Conservation (phyloP, 192 early-diverging fungal species). For the Pilaira anomala region DNA sequence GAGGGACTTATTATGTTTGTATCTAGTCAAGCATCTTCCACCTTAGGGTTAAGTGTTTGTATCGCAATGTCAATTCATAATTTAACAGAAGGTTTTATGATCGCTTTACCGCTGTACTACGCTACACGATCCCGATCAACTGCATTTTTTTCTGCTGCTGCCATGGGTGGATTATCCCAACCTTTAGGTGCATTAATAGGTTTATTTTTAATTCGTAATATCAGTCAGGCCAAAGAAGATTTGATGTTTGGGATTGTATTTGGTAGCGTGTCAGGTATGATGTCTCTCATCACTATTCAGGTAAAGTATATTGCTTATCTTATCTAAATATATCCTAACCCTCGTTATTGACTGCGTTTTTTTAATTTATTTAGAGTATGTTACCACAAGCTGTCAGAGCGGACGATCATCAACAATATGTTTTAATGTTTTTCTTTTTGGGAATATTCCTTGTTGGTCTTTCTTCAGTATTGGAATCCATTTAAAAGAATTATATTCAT, state of each 20-base stretch:
- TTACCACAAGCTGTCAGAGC: slow-evolving; percentile 24
- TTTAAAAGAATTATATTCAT: background rate
- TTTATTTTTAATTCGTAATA: slow-evolving; percentile 35
- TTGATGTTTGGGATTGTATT: slow-evolving; percentile 45
- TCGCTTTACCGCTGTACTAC: slow-evolving; percentile 53
- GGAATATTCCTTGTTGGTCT: slow-evolving; percentile 29
- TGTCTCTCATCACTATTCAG: slow-evolving; percentile 51
- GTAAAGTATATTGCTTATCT: slow-evolving; percentile 1
- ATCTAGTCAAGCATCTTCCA: slow-evolving; percentile 41
- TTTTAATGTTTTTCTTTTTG: slow-evolving; percentile 30
- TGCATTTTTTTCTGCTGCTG: slow-evolving; percentile 46
- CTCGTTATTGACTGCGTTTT: background rate
- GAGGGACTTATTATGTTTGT: slow-evolving; percentile 58
- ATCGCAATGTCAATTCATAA: slow-evolving; percentile 57
- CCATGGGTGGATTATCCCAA: slow-evolving; percentile 54
- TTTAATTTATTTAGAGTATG: slow-evolving; percentile 23
- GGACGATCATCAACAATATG: slow-evolving; percentile 9
- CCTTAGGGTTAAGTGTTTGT: slow-evolving; percentile 48
- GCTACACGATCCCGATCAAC: slow-evolving; percentile 43
- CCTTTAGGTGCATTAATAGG: slow-evolving; percentile 53
- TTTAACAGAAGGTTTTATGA: slow-evolving; percentile 53
- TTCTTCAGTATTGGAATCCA: slow-evolving; percentile 17
- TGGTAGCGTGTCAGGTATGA: slow-evolving; percentile 51
- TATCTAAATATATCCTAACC: background rate
- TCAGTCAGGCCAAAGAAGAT: slow-evolving; percentile 40